These are phyloP conservation scores for Pseudoperonospora humuli DNA, from an alignment of 352 stramenopile species.

Conservation along the genomic window DNA sequence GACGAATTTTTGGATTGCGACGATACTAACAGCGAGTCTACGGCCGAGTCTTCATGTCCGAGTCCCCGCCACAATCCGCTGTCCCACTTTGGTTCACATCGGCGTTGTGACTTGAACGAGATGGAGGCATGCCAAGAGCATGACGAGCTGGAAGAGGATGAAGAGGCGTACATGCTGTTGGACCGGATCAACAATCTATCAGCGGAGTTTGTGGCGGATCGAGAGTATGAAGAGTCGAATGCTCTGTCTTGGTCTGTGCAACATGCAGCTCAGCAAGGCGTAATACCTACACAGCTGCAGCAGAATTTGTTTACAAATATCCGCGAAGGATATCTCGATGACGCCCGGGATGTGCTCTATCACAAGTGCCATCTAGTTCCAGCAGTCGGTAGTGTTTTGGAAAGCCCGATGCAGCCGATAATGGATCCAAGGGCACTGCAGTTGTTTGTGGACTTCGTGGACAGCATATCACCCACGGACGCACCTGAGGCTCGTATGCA, in stretches of 20 bases:
- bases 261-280: slow-evolving; percentile 51
- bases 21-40: slow-evolving; percentile 70
- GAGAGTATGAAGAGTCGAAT: slow-evolving; percentile 64
- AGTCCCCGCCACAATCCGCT: slow-evolving; percentile 48
- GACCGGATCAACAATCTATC: slow-evolving; percentile 60
- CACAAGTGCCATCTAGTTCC: slow-evolving; percentile 72
- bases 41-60: slow-evolving; percentile 59
- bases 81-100: slow-evolving; percentile 23
- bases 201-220: slow-evolving; percentile 57
- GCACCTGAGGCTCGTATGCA: slow-evolving; percentile 36
- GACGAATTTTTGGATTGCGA: slow-evolving; percentile 66
- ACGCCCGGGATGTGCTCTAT: slow-evolving; percentile 75
- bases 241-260: slow-evolving; percentile 64
- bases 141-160: slow-evolving; percentile 56
- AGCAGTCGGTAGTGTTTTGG: slow-evolving; percentile 56
- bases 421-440: slow-evolving; percentile 29
- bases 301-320: slow-evolving; percentile 63
- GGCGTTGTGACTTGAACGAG: slow-evolving; percentile 18
- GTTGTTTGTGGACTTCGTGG: slow-evolving; percentile 48
- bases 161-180: slow-evolving; percentile 53
- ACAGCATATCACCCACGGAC: slow-evolving; percentile 50
- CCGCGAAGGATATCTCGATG: slow-evolving; percentile 44
- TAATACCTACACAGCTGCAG: slow-evolving; percentile 56
- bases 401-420: slow-evolving; percentile 27
- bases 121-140: slow-evolving; percentile 31